A percentile compares a stretch with the other conserved stretches of the same genome.
Conservation (phyloP, 805 yeast species). For the Starmerella cellae region DNA sequence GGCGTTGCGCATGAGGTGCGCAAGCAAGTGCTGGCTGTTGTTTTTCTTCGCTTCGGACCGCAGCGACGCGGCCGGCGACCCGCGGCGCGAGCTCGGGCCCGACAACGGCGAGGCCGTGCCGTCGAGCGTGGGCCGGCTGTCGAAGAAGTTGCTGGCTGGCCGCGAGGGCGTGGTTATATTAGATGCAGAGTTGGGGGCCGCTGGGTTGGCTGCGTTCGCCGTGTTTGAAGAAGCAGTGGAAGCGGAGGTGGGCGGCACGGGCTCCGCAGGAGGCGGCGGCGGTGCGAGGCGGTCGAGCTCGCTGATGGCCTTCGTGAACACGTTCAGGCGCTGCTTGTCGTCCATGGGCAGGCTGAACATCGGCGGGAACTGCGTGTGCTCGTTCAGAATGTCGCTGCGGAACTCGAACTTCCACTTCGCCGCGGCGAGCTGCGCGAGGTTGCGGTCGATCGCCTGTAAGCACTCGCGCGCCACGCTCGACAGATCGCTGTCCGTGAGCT, state of each 20-base stretch:
- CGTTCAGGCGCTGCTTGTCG: conserved; percentile 16
- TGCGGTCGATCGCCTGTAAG: conserved; percentile 1
- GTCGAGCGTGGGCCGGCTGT: neutral
- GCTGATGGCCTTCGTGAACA: conserved; percentile 10
- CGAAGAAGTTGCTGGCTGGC: neutral
- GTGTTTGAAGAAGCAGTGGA: neutral
- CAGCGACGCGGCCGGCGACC: neutral
- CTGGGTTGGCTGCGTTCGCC: neutral
- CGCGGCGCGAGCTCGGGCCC: neutral
- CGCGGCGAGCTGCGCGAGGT: conserved; percentile 8
- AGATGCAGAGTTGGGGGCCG: neutral
- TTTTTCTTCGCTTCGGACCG: conserved; percentile 33
- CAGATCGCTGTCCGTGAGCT: conserved; percentile 6
- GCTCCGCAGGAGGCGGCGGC: neutral
- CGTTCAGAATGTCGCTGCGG: conserved; percentile 4
- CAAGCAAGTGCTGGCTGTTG: conserved; percentile 66
- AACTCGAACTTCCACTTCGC: conserved; percentile 11
- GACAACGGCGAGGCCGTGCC: neutral
- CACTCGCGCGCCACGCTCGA: neutral
- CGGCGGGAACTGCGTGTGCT: conserved; percentile 14
- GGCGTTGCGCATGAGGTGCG: conserved; percentile 65
- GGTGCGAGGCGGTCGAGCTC: conserved; percentile 14
- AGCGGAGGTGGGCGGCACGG: neutral
- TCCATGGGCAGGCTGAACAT: conserved; percentile 19
- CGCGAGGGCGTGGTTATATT: neutral